Base-by-base conservation (phyloP, 164 flowering plant genomes). In the Macadamia integrifolia region DNA sequence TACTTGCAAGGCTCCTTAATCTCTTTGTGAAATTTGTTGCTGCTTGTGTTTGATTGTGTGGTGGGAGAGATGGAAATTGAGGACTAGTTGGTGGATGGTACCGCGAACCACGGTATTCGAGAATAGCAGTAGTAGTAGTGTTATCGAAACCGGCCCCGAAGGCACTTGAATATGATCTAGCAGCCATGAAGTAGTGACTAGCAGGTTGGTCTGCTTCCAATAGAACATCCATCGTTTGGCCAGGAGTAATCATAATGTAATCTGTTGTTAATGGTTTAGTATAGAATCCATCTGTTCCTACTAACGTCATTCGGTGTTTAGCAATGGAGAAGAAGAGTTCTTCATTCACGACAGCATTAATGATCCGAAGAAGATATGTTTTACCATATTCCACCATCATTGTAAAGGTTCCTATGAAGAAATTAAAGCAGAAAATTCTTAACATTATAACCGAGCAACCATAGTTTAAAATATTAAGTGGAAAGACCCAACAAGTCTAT, bases 111-210 rank as follows among this genome's bases (percentile, higher is more conserved):
- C 1, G 3, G 71, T 76, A 76, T 5, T 71, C 60, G 5, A 79
- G 12, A 31, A 79, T 68, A 11, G 71, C 75, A 0, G 80, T 58
- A 8, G 71, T 62, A n/a, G 80, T 71, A 18, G 75, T 68, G 70
- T 74, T 72, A n/a, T 72, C 72, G 52, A 60, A 78, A 10, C 44
- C 48, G 6, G 59, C 42, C 12, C 15, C 57, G 2, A 11, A 6
- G 53, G 53, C 52, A 46, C 61, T 35, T 2, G 60, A 49, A 31
- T 74, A 74, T 1, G 60, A 44, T 28, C 62, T 59, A 17, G 66
- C 65, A 32, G 76, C 76, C 61, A 74, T 35, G 56, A 58, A 74
- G 43, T 78, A 78, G 61, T 44, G 52, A 31, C 55, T 18, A 5
- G 71, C 60, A 6, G 53, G 29, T 60, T 78, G 80, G 53, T 78